These are phyloP conservation scores for Gossypium davidsonii DNA, from an alignment of 441 rosid species.

Conservation along the genomic window DNA sequence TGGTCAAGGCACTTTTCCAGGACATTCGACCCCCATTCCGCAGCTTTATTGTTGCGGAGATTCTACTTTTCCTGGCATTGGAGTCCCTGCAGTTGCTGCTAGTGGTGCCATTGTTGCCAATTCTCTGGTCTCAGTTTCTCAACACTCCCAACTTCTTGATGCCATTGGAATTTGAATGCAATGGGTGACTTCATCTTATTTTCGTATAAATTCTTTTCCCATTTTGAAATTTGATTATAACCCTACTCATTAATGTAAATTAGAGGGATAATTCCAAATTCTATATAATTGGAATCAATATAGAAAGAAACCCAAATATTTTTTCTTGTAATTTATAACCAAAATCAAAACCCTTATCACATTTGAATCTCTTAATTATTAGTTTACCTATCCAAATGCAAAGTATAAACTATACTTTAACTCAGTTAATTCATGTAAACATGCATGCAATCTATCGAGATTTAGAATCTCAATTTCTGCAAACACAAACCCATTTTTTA, in stretches of 20 bases:
- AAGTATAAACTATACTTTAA: not conserved
- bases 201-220: not conserved
- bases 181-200: not conserved
- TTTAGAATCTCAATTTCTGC: not conserved
- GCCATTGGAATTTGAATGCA: constrained; percentile 42
- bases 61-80: constrained; percentile 89
- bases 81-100: constrained; percentile 94
- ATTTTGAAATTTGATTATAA: not conserved
- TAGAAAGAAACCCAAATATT: not conserved
- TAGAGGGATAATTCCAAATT: not conserved
- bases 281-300: not conserved
- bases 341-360: not conserved
- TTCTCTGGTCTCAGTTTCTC: constrained; percentile 40
- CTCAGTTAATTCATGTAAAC: not conserved
- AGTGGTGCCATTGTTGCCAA: constrained; percentile 73
- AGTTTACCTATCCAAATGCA: not conserved
- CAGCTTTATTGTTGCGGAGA: constrained; percentile 86
- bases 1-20: constrained; percentile 71
- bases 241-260: not conserved
- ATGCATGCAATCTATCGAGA: not conserved
- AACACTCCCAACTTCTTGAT: constrained; percentile 46
- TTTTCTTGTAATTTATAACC: not conserved
- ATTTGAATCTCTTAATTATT: not conserved
- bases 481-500: not conserved
- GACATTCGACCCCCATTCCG: constrained; percentile 71